Base-by-base conservation (phyloP, 2,329 filamentous ascomycete species). In the Claviceps sp. region DNA sequence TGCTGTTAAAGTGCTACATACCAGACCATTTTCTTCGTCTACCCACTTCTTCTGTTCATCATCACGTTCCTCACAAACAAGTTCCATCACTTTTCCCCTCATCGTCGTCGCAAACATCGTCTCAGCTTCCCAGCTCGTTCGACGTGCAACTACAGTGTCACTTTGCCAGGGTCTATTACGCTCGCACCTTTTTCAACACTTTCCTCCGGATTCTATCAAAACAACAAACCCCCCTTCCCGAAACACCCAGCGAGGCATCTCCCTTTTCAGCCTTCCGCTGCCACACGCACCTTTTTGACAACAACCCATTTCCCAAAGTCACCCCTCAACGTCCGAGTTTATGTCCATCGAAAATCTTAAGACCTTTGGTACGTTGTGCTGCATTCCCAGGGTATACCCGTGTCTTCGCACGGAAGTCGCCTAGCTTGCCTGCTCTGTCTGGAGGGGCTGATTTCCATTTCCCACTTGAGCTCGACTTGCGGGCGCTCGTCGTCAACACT, bases 331-430 rank as follows among this genome's bases (percentile, higher is more conserved):
- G 82, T 80, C 77, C 83, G 84, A 86, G 85, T 90, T 89, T 90
- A 93, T 93, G 88, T 93, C 88, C 83, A 93, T 93, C 87, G 87
- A 93, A 89, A 94, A 94, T 82, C 86, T 94, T 76, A 93, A 93
- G 83, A 84, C 85, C 79, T 89, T 89, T 84, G 87, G 87, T 93
- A 76, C 69, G 87, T 46, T 41, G 34, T 9, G 34, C 24, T 1
- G 2, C 14, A 26, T 18, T 13, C 20, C 24, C 24, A 2, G 1
- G 8, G 26, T 18, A 9, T 26, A n/a, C 1, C 34, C 13, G 26
- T 5, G 26, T 24, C 46, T 9, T 26, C 7, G n/a, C 20, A 26
- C n/a, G 2, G 20, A 16, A 43, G 30, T 14, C 36, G 16, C 8
- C 24, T 16, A n/a, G 41, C 26, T 7, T 13, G 24, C 11, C 20